These are phyloP conservation scores for Aspergillus ruber DNA, from an alignment of 2,329 filamentous ascomycete species.

Conservation along the genomic window DNA sequence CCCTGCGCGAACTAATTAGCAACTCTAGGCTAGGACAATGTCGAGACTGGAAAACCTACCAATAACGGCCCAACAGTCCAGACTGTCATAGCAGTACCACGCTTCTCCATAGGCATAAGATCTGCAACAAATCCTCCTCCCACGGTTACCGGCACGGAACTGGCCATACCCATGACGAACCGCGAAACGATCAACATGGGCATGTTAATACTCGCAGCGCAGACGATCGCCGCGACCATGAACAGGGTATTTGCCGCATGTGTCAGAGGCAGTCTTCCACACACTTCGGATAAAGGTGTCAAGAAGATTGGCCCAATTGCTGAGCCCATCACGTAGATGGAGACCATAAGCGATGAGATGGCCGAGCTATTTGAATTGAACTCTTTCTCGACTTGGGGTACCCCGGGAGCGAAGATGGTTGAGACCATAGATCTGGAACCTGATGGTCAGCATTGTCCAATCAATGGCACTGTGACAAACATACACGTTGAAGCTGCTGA, in stretches of 20 bases:
- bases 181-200: constrained; percentile 49
- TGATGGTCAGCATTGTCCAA: not conserved
- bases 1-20: constrained; percentile 19
- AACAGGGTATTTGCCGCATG: constrained; percentile 53
- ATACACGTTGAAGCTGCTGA: constrained; percentile 14
- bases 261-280: constrained; percentile 53
- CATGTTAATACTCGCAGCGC: constrained; percentile 52
- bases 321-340: constrained; percentile 55
- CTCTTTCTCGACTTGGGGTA: constrained; percentile 35
- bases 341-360: constrained; percentile 47
- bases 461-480: not conserved
- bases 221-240: constrained; percentile 56
- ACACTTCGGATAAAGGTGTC: constrained; percentile 56
- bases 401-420: constrained; percentile 35
- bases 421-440: constrained; percentile 24
- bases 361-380: constrained; percentile 37
- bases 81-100: constrained; percentile 46
- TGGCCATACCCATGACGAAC: constrained; percentile 42
- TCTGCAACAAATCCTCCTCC: constrained; percentile 50
- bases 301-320: constrained; percentile 52
- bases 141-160: constrained; percentile 44
- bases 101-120: constrained; percentile 41
- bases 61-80: constrained; percentile 47
- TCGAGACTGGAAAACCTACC: constrained; percentile 1
- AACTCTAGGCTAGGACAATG: not conserved